Percentiles rank a stretch among this genome's conserved stretches.
These are phyloP conservation scores for Macrophomina pseudophaseolina DNA, from an alignment of 2,329 filamentous ascomycete species.

Conservation along the genomic window DNA sequence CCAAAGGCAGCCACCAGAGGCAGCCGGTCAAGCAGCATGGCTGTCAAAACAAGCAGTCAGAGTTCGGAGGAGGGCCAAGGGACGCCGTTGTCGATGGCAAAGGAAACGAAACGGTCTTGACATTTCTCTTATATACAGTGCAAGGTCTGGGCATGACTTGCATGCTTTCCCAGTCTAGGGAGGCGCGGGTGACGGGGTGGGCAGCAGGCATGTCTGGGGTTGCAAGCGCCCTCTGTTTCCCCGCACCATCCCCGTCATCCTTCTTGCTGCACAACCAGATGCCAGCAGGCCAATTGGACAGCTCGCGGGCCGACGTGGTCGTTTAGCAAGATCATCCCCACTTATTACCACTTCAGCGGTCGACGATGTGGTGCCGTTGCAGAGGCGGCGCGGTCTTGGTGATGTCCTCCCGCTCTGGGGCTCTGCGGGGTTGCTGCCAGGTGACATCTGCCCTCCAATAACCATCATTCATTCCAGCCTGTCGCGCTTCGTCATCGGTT, in stretches of 20 bases:
- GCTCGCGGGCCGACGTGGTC: conserved; percentile 2
- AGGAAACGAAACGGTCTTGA: conserved; percentile 11
- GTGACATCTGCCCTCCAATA: background rate
- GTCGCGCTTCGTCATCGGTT: background rate
- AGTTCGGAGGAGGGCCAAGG: background rate
- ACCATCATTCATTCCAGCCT: background rate
- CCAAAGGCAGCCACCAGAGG: conserved; percentile 2
- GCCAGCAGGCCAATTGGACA: conserved; percentile 14
- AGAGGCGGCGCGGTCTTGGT: background rate
- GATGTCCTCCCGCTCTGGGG: background rate
- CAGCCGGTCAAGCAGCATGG: conserved; percentile 18
- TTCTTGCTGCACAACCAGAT: background rate
- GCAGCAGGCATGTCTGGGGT: conserved; percentile 6
- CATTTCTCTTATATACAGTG: conserved; percentile 18
- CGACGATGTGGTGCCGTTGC: background rate
- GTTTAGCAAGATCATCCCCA: background rate
- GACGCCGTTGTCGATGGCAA: background rate
- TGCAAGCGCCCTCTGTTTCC: conserved; percentile 1
- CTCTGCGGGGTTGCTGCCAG: conserved; percentile 1
- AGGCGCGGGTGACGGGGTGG: background rate
- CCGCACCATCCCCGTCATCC: conserved; percentile 21
- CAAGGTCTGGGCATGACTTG: conserved; percentile 14
- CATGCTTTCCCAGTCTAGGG: background rate
- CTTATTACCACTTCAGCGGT: background rate
- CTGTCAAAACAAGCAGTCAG: background rate